These are phyloP conservation scores for Purpureocillium takamizusanense DNA, from an alignment of 2,329 filamentous ascomycete genomes.

Conservation along the genomic window DNA sequence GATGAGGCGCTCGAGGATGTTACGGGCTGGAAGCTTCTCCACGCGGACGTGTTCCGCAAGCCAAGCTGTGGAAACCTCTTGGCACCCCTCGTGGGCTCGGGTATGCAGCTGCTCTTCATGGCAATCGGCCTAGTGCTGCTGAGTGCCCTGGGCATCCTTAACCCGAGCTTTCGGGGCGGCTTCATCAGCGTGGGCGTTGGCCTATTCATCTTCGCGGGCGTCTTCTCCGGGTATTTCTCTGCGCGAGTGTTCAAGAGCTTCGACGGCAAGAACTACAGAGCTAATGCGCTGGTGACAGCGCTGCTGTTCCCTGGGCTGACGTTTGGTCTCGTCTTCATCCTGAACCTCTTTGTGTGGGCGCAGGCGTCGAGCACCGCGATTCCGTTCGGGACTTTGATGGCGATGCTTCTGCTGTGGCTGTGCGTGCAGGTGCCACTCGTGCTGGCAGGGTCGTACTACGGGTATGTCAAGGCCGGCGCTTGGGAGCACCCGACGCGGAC, in stretches of 20 bases:
- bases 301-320: slow-evolving; percentile 70
- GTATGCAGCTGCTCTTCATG: slow-evolving; percentile 82
- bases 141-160: slow-evolving; percentile 68
- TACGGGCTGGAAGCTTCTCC: slow-evolving; percentile 80
- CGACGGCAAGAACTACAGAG: slow-evolving; percentile 62
- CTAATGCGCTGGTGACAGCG: slow-evolving; percentile 71
- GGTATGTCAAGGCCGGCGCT: slow-evolving; percentile 54
- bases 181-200: slow-evolving; percentile 79
- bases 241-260: slow-evolving; percentile 77
- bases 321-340: slow-evolving; percentile 65
- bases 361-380: slow-evolving; percentile 83
- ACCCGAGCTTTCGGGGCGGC: slow-evolving; percentile 82
- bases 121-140: slow-evolving; percentile 61
- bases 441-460: slow-evolving; percentile 70
- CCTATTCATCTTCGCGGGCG: slow-evolving; percentile 72
- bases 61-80: slow-evolving; percentile 63
- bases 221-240: slow-evolving; percentile 84
- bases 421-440: slow-evolving; percentile 80
- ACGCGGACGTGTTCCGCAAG: slow-evolving; percentile 78
- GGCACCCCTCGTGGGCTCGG: slow-evolving; percentile 74
- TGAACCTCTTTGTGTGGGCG: slow-evolving; percentile 86
- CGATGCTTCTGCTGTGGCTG: slow-evolving; percentile 68
- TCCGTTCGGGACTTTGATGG: slow-evolving; percentile 70
- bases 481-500: slow-evolving; percentile 83
- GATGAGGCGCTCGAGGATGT: slow-evolving; percentile 63